Base-by-base conservation (phyloP, 1,139 yeast genomes). In the Kurtzmaniella quercitrusa region DNA sequence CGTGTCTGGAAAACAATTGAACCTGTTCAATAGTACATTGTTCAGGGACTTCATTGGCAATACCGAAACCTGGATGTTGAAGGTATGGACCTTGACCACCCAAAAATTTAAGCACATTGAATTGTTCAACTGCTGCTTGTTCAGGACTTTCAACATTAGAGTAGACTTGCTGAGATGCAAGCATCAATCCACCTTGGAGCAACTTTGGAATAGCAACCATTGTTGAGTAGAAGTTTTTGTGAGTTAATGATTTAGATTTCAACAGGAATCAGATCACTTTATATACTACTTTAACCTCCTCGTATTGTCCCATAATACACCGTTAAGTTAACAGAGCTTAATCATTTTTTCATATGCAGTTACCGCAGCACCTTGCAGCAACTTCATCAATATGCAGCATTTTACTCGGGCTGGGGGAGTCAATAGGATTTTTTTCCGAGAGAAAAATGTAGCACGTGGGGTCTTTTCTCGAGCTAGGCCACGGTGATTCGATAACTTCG, bases 1-100 rank as follows among this genome's bases (percentile, higher is more conserved):
- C 93, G 52, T 85, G 93, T 56, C 93, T 75, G 45, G 76, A 70
- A 40, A 80, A 62, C 47, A 80, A 61, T 49, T 80, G 82, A n/a
- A 82, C 86, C 57, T 82, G 88, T 47, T 80, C 82, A 39, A 83
- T 68, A 8, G 65, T 57, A 55, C 87, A 78, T 39, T 69, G 68
- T 3, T 57, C 66, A 8, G 89, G 88, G 37, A 64, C 52, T 22
- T 61, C 69, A 30, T 74, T 67, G 19, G 67, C 63, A 35, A 76
- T 71, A 15, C 80, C 80, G 46, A 55, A 65, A 0, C 79, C 80
- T 8, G 66, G 63, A 39, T 65, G 59, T 45, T 70, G 74, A 19
- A 67, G 54, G 48, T 73, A 76, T 1, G 81, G 81, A 3, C 71
- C 77, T 15, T 72, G 55, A 3, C 77, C 78, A 7, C 76, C 78